phyloP scores from a whole-genome alignment of 2,329 filamentous ascomycete genomes.

The Aschersonia sp. region DNA sequence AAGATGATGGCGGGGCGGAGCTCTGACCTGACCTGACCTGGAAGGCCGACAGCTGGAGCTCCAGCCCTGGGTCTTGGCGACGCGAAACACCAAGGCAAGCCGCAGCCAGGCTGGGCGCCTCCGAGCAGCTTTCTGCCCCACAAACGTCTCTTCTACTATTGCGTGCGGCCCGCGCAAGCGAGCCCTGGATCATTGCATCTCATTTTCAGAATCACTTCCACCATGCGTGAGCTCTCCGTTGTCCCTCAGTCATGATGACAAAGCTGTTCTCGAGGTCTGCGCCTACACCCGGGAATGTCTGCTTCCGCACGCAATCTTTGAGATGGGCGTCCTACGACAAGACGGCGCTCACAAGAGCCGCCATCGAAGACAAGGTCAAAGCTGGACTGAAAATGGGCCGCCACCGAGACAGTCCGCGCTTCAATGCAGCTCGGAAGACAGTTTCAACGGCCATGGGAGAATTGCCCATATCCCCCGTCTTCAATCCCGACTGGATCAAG shows the following conservation, averaged over 20 bases:
- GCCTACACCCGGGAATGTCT: constrained; percentile 8
- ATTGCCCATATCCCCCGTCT: constrained; percentile 39
- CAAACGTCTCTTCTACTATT: no score
- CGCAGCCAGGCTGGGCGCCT: no score
- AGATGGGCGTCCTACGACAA: constrained; percentile 20
- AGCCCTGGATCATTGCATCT: no score
- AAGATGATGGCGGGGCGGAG: no score
- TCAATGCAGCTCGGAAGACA: constrained; percentile 26
- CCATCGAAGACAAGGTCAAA: constrained; percentile 16
- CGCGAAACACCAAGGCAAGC: no score
- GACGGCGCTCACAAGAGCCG: constrained; percentile 12
- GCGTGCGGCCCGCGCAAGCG: no score
- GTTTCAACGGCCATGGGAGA: constrained; percentile 29
- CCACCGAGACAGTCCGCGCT: constrained; percentile 14
- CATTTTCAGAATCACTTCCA: not conserved
- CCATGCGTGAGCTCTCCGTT: not conserved
- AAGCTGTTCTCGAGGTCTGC: constrained; percentile 2
- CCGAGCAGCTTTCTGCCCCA: no score
- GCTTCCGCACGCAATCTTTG: constrained; percentile 1
- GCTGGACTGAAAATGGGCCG: constrained; percentile 15
- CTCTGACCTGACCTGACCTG: no score
- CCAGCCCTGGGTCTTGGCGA: no score
- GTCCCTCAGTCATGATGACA: not conserved
- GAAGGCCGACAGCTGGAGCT: no score
- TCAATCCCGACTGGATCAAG: constrained; percentile 34